Percentiles rank a stretch among this genome's conserved stretches.
Evolutionary conservation across 1,284 basidiomycete genomes (phyloP).

Genomic region (Ustilago curta): DNA sequence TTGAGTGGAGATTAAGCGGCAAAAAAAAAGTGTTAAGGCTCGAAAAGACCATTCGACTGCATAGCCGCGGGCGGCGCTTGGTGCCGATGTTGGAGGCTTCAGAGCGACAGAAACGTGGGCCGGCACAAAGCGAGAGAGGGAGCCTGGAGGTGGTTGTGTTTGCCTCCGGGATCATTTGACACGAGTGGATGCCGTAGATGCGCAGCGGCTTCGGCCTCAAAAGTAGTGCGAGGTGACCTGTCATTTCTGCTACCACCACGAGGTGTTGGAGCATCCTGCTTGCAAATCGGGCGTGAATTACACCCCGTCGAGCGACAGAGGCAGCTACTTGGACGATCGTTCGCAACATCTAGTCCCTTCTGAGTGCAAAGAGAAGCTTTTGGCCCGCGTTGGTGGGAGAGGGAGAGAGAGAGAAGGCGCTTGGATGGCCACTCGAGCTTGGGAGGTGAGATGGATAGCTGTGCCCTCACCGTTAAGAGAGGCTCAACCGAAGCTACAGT

Average conservation of each 20-base stretch:
- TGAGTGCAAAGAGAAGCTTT: neutral
- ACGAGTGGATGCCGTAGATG: neutral
- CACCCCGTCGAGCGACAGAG: neutral
- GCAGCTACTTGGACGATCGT: no score
- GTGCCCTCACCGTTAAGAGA: neutral
- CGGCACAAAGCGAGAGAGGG: neutral
- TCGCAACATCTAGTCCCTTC: slow-evolving; percentile 4
- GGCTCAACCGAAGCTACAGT: neutral
- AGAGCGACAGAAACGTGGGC: neutral
- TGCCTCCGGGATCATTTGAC: neutral
- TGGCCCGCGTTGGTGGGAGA: no score
- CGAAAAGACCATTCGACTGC: neutral
- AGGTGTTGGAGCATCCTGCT: neutral
- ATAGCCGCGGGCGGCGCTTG: slow-evolving; percentile 2
- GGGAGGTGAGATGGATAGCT: neutral
- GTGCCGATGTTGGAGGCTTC: neutral
- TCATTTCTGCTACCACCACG: slow-evolving; percentile 1
- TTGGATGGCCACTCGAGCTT: no score
- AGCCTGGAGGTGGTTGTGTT: no score
- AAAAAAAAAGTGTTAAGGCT: neutral
- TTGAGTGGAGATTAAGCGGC: slow-evolving; percentile 3
- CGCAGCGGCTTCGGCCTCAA: slow-evolving; percentile 1
- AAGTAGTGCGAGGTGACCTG: slow-evolving; percentile 10
- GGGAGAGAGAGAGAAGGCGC: no score
- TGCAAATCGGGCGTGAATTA: neutral